These are phyloP conservation scores for Penicillium subrubescens DNA, from an alignment of 495 filamentous ascomycete genomes.

Conservation along the genomic window DNA sequence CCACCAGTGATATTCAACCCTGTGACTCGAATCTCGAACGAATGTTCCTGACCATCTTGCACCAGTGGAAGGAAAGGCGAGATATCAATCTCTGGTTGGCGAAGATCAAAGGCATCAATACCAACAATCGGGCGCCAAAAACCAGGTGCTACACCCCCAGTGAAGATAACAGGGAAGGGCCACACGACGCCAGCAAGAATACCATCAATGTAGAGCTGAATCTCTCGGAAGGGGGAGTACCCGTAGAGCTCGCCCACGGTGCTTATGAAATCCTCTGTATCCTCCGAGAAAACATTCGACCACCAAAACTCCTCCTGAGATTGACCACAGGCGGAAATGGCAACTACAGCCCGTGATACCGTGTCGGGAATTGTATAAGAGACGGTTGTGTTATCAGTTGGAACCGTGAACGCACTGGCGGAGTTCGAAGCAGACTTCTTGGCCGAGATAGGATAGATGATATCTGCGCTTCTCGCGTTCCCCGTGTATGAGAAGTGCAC, in stretches of 20 bases:
- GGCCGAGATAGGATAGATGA: conserved; percentile 78
- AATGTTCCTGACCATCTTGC: conserved; percentile 64
- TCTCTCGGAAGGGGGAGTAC: conserved; percentile 77
- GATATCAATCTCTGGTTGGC: conserved; percentile 82
- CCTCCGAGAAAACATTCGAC: conserved; percentile 71
- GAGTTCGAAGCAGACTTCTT: conserved; percentile 50
- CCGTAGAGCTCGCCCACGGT: conserved; percentile 63
- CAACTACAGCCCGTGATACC: conserved; percentile 69
- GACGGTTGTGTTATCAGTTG: conserved; percentile 59
- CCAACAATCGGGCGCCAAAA: conserved; percentile 86
- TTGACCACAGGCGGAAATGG: conserved; percentile 78
- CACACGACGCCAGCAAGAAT: conserved; percentile 75
- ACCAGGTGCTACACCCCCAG: conserved; percentile 79
- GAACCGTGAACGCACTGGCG: conserved; percentile 72
- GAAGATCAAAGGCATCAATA: conserved; percentile 80
- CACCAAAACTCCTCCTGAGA: conserved; percentile 88
- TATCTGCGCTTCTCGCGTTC: conserved; percentile 55
- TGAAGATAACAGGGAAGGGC: conserved; percentile 89
- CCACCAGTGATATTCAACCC: conserved; percentile 57
- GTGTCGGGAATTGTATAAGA: conserved; percentile 61
- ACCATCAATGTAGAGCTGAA: conserved; percentile 79
- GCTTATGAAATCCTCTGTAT: conserved; percentile 61
- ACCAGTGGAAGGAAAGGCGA: conserved; percentile 74
- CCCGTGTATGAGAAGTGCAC: conserved; percentile 64
- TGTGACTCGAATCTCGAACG: conserved; percentile 69